Conservation (phyloP, 371 early-diverging fungal species). For the Mucor lusitanicus region DNA sequence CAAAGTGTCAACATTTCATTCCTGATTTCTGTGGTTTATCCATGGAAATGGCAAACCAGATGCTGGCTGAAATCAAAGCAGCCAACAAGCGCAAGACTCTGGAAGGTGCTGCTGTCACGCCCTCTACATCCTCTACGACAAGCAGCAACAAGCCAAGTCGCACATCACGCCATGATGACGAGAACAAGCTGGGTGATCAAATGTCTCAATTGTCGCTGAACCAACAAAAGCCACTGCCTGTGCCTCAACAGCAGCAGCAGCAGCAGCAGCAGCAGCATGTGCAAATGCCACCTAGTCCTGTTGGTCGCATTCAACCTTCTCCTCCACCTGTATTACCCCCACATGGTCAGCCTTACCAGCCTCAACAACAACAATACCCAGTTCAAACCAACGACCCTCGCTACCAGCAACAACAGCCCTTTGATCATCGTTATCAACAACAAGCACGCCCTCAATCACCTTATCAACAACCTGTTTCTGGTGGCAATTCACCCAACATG, state of each 20-base stretch:
- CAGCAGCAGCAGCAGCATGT: background rate
- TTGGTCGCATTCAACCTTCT: background rate
- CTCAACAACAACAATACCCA: slow-evolving; percentile 25
- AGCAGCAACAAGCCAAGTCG: slow-evolving; percentile 15
- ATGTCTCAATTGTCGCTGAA: slow-evolving; percentile 15
- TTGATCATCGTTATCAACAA: slow-evolving; percentile 16
- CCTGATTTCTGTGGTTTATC: slow-evolving; percentile 95
- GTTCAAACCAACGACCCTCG: slow-evolving; percentile 18
- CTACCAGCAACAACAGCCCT: slow-evolving; percentile 16
- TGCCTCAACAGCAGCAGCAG: slow-evolving; percentile 13
- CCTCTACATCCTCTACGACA: slow-evolving; percentile 17
- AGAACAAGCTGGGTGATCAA: background rate
- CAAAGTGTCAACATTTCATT: slow-evolving; percentile 79
- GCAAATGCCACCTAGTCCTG: background rate
- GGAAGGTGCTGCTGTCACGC: slow-evolving; percentile 20
- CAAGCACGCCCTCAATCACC: background rate
- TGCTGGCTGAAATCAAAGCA: slow-evolving; percentile 73
- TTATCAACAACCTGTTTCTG: slow-evolving; percentile 1
- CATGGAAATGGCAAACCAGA: slow-evolving; percentile 80
- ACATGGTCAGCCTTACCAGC: slow-evolving; percentile 26
- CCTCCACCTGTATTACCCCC: slow-evolving; percentile 23
- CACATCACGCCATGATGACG: slow-evolving; percentile 10
- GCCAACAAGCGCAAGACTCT: slow-evolving; percentile 53
- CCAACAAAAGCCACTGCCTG: slow-evolving; percentile 24
- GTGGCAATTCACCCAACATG: background rate